A percentile compares a stretch with the other conserved stretches of the same genome.
Evolutionary conservation across 2,329 filamentous ascomycete genomes (phyloP).

Genomic region (Trichoderma atroviride): DNA sequence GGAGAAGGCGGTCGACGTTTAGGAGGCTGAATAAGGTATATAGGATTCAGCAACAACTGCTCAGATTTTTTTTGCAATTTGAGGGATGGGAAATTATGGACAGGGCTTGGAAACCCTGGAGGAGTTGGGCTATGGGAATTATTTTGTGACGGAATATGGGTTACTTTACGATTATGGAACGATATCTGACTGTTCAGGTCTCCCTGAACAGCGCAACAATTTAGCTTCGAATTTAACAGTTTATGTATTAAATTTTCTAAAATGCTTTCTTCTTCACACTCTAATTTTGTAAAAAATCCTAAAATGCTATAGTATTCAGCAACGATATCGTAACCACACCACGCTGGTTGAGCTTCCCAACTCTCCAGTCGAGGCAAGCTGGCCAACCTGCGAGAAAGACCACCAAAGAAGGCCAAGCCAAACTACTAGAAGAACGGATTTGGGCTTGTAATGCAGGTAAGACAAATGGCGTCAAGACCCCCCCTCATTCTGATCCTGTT

Average conservation of each 20-base stretch:
- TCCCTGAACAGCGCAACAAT: not conserved
- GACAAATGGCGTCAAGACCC: not conserved
- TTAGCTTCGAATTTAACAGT: constrained; percentile 12
- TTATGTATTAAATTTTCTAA: not conserved
- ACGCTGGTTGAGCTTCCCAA: not conserved
- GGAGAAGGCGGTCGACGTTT: constrained; percentile 25
- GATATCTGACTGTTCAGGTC: not conserved
- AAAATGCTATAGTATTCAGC: not conserved
- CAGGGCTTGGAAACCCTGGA: constrained; percentile 10
- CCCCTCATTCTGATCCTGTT: not conserved
- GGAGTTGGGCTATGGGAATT: constrained; percentile 11
- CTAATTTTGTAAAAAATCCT: not conserved
- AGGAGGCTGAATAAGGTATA: not conserved
- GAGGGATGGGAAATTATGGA: not conserved
- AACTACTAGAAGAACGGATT: not conserved
- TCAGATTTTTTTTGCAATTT: not conserved
- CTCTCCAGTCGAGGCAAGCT: not conserved
- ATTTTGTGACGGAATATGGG: constrained; percentile 17
- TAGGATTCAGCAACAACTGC: not conserved
- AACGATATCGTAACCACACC: not conserved
- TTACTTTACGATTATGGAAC: constrained; percentile 16
- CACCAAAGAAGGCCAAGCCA: not conserved
- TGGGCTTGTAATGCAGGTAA: constrained; percentile 4
- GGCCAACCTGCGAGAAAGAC: not conserved
- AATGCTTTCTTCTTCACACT: not conserved